Evolutionary conservation across 768 basidiomycete species (phyloP).

Genomic region (Suillus luteus): DNA sequence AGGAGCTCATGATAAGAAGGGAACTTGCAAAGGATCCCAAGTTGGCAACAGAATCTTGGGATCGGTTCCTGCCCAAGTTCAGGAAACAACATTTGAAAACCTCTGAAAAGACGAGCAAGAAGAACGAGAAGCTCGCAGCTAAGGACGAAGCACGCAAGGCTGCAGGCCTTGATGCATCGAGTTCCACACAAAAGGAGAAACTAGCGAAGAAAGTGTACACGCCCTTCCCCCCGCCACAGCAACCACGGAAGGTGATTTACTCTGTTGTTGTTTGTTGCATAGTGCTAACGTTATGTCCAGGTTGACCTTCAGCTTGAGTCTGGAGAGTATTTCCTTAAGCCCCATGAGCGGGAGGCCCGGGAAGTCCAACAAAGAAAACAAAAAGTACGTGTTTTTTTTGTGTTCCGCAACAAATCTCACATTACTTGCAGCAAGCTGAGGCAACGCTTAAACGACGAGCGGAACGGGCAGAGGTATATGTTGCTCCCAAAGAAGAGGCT

Average conservation of each 20-base stretch:
- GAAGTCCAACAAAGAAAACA: constrained; percentile 73
- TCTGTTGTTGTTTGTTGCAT: constrained; percentile 9
- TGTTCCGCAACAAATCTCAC: not conserved
- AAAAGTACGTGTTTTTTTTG: constrained; percentile 42
- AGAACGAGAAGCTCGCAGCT: constrained; percentile 68
- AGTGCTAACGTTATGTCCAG: constrained; percentile 35
- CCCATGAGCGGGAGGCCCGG: constrained; percentile 78
- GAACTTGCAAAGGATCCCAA: constrained; percentile 98
- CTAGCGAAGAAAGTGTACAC: constrained; percentile 90
- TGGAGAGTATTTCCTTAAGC: constrained; percentile 97
- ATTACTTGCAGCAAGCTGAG: constrained; percentile 69
- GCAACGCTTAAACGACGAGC: constrained; percentile 67
- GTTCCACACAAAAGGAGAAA: constrained; percentile 43
- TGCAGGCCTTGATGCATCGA: constrained; percentile 57
- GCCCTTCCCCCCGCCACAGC: constrained; percentile 97
- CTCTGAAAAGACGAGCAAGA: constrained; percentile 89
- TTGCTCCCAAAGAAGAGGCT: constrained; percentile 81
- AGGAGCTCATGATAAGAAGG: constrained; percentile 98
- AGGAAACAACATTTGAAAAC: constrained; percentile 90
- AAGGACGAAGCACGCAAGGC: constrained; percentile 66
- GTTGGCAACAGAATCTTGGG: constrained; percentile 92
- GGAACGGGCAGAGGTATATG: constrained; percentile 84
- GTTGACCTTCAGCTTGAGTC: constrained; percentile 93
- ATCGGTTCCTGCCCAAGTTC: constrained; percentile 96
- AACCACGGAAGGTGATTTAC: constrained; percentile 79